Evolutionary conservation across 192 early-diverging fungal species (phyloP).

Genomic region (Dimargaris cristalligena): DNA sequence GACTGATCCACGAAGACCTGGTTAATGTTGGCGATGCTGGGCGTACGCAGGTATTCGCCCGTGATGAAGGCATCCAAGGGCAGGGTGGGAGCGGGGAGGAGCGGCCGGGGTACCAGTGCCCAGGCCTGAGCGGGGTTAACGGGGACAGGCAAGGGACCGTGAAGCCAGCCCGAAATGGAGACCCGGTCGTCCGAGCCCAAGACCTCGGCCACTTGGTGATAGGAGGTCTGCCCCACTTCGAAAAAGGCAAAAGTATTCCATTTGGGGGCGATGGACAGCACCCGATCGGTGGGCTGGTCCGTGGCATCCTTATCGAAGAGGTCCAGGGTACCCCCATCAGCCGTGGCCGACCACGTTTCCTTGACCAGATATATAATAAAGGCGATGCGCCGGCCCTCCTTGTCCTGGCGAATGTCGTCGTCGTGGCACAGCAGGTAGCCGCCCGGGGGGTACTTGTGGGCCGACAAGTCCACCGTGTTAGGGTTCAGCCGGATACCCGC

Average conservation of each 20-base stretch:
- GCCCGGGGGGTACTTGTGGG: constrained; percentile 41
- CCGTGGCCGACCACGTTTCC: constrained; percentile 37
- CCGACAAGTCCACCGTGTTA: constrained; percentile 42
- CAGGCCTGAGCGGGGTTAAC: not conserved
- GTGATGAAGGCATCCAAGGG: constrained; percentile 26
- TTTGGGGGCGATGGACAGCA: constrained; percentile 27
- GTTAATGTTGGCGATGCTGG: constrained; percentile 20
- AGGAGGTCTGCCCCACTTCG: constrained; percentile 35
- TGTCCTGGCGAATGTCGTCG: constrained; percentile 49
- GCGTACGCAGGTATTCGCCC: constrained; percentile 24
- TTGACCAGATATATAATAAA: constrained; percentile 59
- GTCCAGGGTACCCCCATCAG: constrained; percentile 43
- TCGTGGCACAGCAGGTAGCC: constrained; percentile 55
- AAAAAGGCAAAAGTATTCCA: constrained; percentile 44
- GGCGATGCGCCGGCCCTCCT: constrained; percentile 37
- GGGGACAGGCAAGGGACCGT: constrained; percentile 24
- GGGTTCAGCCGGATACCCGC: constrained; percentile 44
- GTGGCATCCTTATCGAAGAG: constrained; percentile 34
- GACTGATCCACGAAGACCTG: constrained; percentile 27
- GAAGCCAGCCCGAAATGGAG: constrained; percentile 52
- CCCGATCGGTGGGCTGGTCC: constrained; percentile 29
- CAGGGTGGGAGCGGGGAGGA: not conserved
- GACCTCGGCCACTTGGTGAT: constrained; percentile 42
- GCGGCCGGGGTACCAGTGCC: constrained; percentile 9
- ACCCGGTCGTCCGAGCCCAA: constrained; percentile 21